phyloP scores from a whole-genome alignment of 495 filamentous ascomycete species.

The Hyaloscypha finlandica region DNA sequence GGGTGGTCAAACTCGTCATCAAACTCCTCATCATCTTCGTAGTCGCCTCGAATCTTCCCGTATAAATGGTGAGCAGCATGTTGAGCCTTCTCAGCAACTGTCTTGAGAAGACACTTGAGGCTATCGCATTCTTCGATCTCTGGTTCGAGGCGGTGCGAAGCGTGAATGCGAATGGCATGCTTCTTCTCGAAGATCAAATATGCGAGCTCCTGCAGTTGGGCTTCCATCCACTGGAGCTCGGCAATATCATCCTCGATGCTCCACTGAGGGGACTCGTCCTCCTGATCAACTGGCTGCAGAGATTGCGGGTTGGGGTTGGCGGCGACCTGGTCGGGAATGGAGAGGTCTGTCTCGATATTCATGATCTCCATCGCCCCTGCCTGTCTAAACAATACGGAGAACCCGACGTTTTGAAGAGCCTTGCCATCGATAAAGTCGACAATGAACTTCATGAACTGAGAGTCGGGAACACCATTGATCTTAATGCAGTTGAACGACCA shows the following conservation, averaged over 20 bases:
- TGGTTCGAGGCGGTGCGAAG: slow-evolving; percentile 9
- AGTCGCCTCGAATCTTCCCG: slow-evolving; percentile 20
- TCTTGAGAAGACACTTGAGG: slow-evolving; percentile 30
- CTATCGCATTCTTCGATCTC: slow-evolving; percentile 31
- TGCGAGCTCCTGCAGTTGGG: slow-evolving; percentile 24
- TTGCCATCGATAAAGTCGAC: slow-evolving; percentile 42
- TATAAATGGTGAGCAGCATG: slow-evolving; percentile 20
- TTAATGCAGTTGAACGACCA: slow-evolving; percentile 33
- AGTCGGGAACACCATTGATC: slow-evolving; percentile 42
- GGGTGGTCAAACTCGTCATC: slow-evolving; percentile 8
- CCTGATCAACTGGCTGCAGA: slow-evolving; percentile 12
- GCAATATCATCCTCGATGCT: slow-evolving; percentile 25
- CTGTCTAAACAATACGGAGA: slow-evolving; percentile 49
- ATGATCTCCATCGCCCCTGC: slow-evolving; percentile 42
- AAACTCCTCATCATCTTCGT: slow-evolving; percentile 10
- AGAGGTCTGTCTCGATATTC: slow-evolving; percentile 35
- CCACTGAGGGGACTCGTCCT: slow-evolving; percentile 3
- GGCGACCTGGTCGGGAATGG: slow-evolving; percentile 22
- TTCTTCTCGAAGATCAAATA: slow-evolving; percentile 30
- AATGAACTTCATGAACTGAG: slow-evolving; percentile 49
- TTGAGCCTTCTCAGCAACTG: slow-evolving; percentile 21
- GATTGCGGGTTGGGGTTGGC: slow-evolving; percentile 21
- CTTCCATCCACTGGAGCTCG: slow-evolving; percentile 25
- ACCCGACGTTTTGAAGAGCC: slow-evolving; percentile 39
- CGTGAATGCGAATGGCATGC: slow-evolving; percentile 14